Evolutionary conservation across 2,329 filamentous ascomycete species (phyloP).

Genomic region (Penicillium vulpinum): DNA sequence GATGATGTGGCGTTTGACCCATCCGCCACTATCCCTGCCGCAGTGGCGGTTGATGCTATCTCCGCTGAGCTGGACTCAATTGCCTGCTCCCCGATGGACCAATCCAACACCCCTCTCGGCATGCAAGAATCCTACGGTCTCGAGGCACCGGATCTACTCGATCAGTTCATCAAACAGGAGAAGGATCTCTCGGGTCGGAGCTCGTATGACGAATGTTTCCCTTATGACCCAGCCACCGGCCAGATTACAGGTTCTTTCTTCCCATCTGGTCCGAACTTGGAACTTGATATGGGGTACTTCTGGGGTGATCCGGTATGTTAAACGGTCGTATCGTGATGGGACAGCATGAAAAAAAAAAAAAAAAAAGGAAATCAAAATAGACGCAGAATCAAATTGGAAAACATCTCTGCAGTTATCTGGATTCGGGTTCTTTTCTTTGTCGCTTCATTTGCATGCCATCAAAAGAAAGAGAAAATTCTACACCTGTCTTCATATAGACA

Average conservation of each 20-base stretch:
- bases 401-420: constrained; percentile 1
- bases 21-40: constrained; percentile 12
- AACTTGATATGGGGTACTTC: constrained; percentile 35
- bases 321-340: background rate
- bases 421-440: constrained; percentile 5
- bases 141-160: constrained; percentile 28
- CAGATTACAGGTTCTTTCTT: constrained; percentile 43
- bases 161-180: constrained; percentile 30
- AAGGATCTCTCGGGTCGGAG: constrained; percentile 25
- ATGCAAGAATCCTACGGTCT: constrained; percentile 20
- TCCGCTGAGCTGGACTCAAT: constrained; percentile 25
- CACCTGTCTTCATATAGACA: constrained; percentile 2
- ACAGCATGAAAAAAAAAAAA: background rate
- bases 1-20: constrained; percentile 24
- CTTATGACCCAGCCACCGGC: constrained; percentile 38
- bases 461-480: background rate
- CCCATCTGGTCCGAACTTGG: constrained; percentile 30
- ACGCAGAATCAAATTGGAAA: constrained; percentile 6
- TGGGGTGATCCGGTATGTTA: constrained; percentile 34
- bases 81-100: constrained; percentile 29
- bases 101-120: constrained; percentile 20
- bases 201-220: constrained; percentile 33
- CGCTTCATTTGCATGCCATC: constrained; percentile 10
- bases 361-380: background rate
- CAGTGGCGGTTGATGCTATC: constrained; percentile 15